phyloP scores from a whole-genome alignment of 2,329 filamentous ascomycete species.

The Didymella lethalis region DNA sequence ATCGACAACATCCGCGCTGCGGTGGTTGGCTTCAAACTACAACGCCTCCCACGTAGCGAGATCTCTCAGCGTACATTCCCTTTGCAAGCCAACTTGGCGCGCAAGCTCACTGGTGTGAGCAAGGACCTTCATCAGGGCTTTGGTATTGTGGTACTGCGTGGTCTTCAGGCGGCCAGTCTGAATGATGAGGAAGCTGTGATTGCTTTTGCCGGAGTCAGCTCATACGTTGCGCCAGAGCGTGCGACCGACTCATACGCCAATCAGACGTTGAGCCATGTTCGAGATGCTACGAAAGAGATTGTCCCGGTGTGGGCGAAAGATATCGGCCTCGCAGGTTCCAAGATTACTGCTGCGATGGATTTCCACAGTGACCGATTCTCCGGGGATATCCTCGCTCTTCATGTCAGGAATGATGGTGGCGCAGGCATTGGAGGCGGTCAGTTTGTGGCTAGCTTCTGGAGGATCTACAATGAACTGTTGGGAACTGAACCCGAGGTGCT shows the following conservation, averaged over 20 bases:
- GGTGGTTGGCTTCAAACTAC: constrained; percentile 42
- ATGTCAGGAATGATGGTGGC: constrained; percentile 47
- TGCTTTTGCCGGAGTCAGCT: constrained; percentile 45
- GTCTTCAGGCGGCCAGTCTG: constrained; percentile 43
- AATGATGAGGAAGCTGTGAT: constrained; percentile 50
- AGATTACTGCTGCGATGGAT: constrained; percentile 48
- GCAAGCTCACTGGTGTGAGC: constrained; percentile 38
- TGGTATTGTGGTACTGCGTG: constrained; percentile 45
- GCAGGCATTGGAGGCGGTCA: constrained; percentile 44
- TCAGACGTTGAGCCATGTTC: constrained; percentile 47
- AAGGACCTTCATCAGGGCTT: constrained; percentile 40
- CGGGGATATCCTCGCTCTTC: constrained; percentile 47
- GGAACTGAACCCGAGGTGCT: constrained; percentile 43
- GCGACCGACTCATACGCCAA: constrained; percentile 51
- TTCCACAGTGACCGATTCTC: constrained; percentile 51
- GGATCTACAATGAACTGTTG: constrained; percentile 49
- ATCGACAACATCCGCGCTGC: constrained; percentile 44
- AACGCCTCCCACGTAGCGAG: constrained; percentile 13
- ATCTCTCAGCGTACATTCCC: constrained; percentile 31
- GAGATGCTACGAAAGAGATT: constrained; percentile 46
- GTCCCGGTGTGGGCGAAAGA: constrained; percentile 45
- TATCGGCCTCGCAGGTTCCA: constrained; percentile 49
- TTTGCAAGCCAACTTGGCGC: constrained; percentile 32
- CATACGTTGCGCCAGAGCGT: constrained; percentile 42
- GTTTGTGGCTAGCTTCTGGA: constrained; percentile 44